Conservation (phyloP, 2,329 filamentous ascomycete genomes). For the Nemania sp. region DNA sequence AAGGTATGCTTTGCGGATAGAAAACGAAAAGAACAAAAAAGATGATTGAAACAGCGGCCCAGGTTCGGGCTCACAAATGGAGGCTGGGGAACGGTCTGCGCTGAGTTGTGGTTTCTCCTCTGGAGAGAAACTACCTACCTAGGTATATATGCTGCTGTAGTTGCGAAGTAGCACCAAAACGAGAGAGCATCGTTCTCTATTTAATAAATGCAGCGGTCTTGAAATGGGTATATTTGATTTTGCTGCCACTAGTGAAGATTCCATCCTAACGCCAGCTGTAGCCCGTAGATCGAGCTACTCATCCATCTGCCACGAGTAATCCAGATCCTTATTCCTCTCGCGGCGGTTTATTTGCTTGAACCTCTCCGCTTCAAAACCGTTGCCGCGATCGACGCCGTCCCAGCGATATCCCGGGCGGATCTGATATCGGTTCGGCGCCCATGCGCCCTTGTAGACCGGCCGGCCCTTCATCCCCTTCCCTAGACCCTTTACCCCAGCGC, state of each 20-base stretch:
- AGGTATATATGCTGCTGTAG: background rate
- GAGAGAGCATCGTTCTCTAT: background rate
- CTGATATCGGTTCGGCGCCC: constrained; percentile 88
- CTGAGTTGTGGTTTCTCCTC: background rate
- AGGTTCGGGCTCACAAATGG: no score
- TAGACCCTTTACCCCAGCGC: constrained; percentile 35
- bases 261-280: constrained; percentile 3
- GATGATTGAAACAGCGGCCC: no score
- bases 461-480: constrained; percentile 47
- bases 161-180: background rate
- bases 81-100: background rate
- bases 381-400: constrained; percentile 95
- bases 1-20: no score
- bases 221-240: constrained; percentile 25
- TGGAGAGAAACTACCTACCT: constrained; percentile 4
- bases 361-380: constrained; percentile 90
- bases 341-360: constrained; percentile 84
- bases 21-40: no score
- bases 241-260: constrained; percentile 2
- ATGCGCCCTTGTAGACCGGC: constrained; percentile 76
- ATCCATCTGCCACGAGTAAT: constrained; percentile 97
- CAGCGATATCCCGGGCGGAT: constrained; percentile 91
- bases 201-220: background rate
- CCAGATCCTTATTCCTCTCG: constrained; percentile 74
- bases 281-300: constrained; percentile 55